Evolutionary conservation across 192 early-diverging fungal genomes (phyloP), one percentile per base, ranked within the genome.

Genomic region (Linnemannia exigua): DNA sequence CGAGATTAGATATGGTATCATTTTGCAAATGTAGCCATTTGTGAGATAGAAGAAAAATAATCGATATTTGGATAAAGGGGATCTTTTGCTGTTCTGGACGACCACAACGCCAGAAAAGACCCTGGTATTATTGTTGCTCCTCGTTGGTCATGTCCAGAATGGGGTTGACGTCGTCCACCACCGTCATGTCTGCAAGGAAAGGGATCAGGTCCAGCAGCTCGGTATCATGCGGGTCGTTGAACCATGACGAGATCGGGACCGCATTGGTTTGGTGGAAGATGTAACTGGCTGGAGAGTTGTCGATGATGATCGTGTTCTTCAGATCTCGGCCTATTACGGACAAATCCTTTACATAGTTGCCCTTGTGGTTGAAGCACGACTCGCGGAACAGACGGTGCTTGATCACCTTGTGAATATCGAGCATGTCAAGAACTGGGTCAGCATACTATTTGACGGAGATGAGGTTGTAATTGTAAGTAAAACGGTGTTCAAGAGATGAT

Each of bases 261-360:
- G 98, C 98, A 88, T 99, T 99, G 48, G 94, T 92, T 22, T 95
- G 95, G 81, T 99, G 98, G 89, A 99, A 98, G 66, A 96, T 92
- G 88, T 98, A 99, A 80, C 95, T 97, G n/a, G 96, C 95, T 25
- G 98, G 97, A 33, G 96, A 97, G 90, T 99, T 99, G 90, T 99
- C 98, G 63, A 99, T 92, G 76, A 99, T 98, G 51, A 99, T 96
- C 3, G 95, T 93, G 75, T 94, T 90, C 37, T 90, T 93, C 38
- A 99, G 82, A 63, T 97, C 92, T 33, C 98, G 93, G 28, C 98
- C 97, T 66, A 99, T 91, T 87, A 94, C 93, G 75, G 93, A 95
- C 47, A 99, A 88, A 81, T 99, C 97, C 94, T 99, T 99, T 76
- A 99, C 97, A 82, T 99, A 99, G 88, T 96, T 98, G 61, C 98